phyloP scores from a whole-genome alignment of 1,284 basidiomycete genomes.

The Irpex rosettiformis region DNA sequence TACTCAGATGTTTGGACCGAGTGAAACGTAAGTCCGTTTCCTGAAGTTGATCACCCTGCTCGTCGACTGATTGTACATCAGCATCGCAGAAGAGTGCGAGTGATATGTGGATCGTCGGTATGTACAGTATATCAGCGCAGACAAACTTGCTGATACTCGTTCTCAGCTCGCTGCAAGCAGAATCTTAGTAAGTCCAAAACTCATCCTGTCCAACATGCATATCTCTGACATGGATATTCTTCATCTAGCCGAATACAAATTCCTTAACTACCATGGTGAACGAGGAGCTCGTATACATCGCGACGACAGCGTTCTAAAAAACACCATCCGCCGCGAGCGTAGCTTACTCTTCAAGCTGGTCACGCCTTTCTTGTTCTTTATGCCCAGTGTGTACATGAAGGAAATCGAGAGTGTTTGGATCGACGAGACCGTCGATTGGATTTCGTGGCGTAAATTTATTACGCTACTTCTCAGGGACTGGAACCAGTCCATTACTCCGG shows the following conservation, averaged over 20 bases:
- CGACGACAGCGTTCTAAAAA: slow-evolving; percentile 11
- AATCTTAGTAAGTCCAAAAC: background rate
- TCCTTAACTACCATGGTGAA: slow-evolving; percentile 13
- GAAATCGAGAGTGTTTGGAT: slow-evolving; percentile 24
- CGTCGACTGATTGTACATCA: background rate
- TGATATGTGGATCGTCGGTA: slow-evolving; percentile 1
- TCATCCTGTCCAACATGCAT: background rate
- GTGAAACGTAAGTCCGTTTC: background rate
- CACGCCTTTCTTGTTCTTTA: slow-evolving; percentile 23
- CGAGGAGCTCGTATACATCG: slow-evolving; percentile 13
- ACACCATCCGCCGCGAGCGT: background rate
- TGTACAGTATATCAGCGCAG: background rate
- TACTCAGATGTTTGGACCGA: slow-evolving; percentile 1
- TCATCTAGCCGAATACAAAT: background rate
- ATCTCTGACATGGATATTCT: too few species aligned
- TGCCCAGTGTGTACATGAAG: slow-evolving; percentile 21
- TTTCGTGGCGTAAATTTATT: slow-evolving; percentile 24
- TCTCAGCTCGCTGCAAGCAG: background rate
- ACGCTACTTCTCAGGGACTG: slow-evolving; percentile 23
- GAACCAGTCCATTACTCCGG: slow-evolving; percentile 26
- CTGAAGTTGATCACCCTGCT: background rate
- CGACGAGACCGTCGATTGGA: slow-evolving; percentile 23
- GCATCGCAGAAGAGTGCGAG: background rate
- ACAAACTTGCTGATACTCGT: background rate
- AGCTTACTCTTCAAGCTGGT: slow-evolving; percentile 18